These are phyloP conservation scores for Gliomastix tumulicola DNA, from an alignment of 2,329 filamentous ascomycete species.

Conservation along the genomic window DNA sequence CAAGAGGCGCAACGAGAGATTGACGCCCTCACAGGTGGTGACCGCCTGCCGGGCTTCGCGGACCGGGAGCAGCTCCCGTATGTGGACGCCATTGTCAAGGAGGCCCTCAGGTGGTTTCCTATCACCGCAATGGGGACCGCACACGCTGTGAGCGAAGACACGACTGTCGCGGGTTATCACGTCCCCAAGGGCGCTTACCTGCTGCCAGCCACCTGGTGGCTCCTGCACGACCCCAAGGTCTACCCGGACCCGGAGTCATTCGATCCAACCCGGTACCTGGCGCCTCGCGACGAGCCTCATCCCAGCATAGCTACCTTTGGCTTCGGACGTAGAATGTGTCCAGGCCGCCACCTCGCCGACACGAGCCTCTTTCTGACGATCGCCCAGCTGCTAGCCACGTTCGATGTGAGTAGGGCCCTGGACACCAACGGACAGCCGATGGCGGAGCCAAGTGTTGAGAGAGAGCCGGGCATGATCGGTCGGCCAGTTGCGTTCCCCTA, in stretches of 20 bases:
- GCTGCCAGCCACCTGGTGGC: conserved; percentile 12
- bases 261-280: conserved; percentile 17
- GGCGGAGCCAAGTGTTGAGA: conserved; percentile 1
- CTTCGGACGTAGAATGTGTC: conserved; percentile 21
- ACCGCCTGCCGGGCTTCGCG: conserved; percentile 13
- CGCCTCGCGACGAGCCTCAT: conserved; percentile 12
- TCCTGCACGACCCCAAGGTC: conserved; percentile 1
- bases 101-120: conserved; percentile 14
- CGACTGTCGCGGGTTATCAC: conserved; percentile 12
- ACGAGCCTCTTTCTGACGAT: conserved; percentile 17
- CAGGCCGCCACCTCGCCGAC: conserved; percentile 17
- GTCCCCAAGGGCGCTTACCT: conserved; percentile 19
- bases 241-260: conserved; percentile 38
- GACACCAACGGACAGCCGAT: conserved; percentile 2
- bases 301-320: conserved; percentile 17
- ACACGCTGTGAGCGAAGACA: conserved; percentile 22
- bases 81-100: conserved; percentile 16
- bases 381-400: conserved; percentile 34
- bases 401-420: conserved; percentile 23
- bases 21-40: conserved; percentile 16
- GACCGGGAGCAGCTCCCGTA: conserved; percentile 18
- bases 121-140: conserved; percentile 23
- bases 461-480: conserved; percentile 6
- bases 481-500: conserved; percentile 6
- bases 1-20: conserved; percentile 14